Base-by-base conservation (phyloP, 148 eudicot genomes). In the Chenopodium quinoa region DNA sequence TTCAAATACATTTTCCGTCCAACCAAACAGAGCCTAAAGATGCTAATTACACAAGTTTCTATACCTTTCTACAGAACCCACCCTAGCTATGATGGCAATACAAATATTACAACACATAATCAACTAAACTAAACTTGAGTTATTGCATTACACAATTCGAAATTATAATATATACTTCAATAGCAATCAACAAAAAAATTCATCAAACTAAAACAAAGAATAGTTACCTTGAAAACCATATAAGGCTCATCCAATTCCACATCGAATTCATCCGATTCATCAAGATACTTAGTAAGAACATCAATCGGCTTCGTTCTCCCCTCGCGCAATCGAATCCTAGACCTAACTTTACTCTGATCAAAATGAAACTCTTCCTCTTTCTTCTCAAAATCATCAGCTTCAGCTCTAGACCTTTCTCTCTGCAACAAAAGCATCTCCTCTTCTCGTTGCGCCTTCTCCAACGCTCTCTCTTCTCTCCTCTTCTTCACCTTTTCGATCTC, bases 361-460 rank as follows among this genome's bases (percentile, higher is more conserved):
- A 95, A 95, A 86, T 93, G 99, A 82, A 95, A 95, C 97, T 95
- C 99, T 56, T 93, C 99, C 79, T 95, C 98, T 71, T 95, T 95
- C 92, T 95, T 93, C 86, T 95, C 99, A 86, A 94, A 95, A 83
- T 95, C 99, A 62, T 93, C 90, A 79, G 94, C 92, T 79, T 95
- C 98, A 73, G 98, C 99, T 23, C 93, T 88, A 65, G 98, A 92
- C 73, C 99, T 88, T 74, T 95, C 98, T 79, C 99, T 90, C 37
- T 91, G 91, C 87, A 95, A 85, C 88, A 95, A 76, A 40, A 93
- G 89, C 97, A 95, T 92, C 86, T 95, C 99, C 86, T 95, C 97
- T 78, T 95, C 99, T 34, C 88, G 88, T 79, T 91, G 95, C 27
- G 99, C 99, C 86, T 93, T 95, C 86, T 95, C 99, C 77, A 89